Evolutionary conservation across 2,329 filamentous ascomycete species (phyloP).

Genomic region (Epichloe elymi): DNA sequence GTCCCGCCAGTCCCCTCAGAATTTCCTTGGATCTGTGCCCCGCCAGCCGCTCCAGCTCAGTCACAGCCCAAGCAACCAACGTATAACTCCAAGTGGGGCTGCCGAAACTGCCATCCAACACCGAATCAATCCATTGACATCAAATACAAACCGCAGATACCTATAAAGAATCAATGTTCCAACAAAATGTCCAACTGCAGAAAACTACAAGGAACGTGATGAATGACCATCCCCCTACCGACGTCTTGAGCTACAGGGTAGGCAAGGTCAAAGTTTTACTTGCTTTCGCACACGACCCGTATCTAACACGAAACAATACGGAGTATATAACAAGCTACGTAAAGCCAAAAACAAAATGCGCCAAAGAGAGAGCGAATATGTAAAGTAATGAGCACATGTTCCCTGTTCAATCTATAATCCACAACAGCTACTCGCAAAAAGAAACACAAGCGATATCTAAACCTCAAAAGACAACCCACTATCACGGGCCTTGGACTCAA

Average conservation of each 20-base stretch:
- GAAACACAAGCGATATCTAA: too few species aligned
- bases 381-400: too few species aligned
- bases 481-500: too few species aligned
- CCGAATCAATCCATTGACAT: too few species aligned
- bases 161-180: too few species aligned
- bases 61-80: not conserved
- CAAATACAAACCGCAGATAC: too few species aligned
- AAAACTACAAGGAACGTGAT: too few species aligned
- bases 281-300: not conserved
- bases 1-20: slow-evolving; percentile 1
- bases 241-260: not conserved
- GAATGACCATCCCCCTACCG: too few species aligned
- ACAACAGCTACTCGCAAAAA: too few species aligned
- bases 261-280: not conserved
- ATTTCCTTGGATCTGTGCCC: slow-evolving; percentile 4
- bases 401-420: too few species aligned
- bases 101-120: not conserved
- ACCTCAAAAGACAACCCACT: too few species aligned
- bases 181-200: too few species aligned
- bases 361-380: not conserved
- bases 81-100: not conserved
- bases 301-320: not conserved
- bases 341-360: not conserved
- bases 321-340: not conserved
- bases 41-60: not conserved